Evolutionary conservation across 2,329 filamentous ascomycete genomes (phyloP).

Genomic region (Huntiella bhutanensis): DNA sequence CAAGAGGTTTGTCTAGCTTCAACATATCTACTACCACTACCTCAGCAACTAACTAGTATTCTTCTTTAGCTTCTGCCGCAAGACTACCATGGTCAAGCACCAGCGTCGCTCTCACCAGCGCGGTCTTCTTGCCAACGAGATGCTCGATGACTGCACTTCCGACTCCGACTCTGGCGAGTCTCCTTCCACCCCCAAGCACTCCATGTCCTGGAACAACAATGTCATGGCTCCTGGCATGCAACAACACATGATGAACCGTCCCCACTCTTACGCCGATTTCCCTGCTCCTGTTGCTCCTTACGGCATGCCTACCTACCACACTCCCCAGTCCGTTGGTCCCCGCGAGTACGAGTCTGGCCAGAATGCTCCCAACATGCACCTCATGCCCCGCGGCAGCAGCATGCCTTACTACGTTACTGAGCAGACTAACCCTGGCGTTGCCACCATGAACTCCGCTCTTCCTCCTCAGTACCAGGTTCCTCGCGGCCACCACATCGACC

Average conservation of each 20-base stretch:
- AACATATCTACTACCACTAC: too few species aligned
- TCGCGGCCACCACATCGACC: constrained; percentile 26
- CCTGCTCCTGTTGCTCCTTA: constrained; percentile 29
- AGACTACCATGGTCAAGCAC: constrained; percentile 53
- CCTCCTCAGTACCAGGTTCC: constrained; percentile 33
- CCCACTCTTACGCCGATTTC: constrained; percentile 36
- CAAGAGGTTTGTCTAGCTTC: constrained; percentile 31
- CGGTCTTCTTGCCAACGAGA: constrained; percentile 35
- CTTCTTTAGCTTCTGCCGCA: constrained; percentile 44
- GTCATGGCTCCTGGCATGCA: constrained; percentile 22
- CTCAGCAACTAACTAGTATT: constrained; percentile 11
- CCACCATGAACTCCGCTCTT: constrained; percentile 38
- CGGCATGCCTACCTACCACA: constrained; percentile 17
- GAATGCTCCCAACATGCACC: constrained; percentile 21
- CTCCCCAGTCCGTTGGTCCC: constrained; percentile 15
- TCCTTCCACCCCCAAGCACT: constrained; percentile 37
- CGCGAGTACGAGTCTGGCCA: constrained; percentile 26
- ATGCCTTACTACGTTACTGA: constrained; percentile 41
- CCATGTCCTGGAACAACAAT: constrained; percentile 31
- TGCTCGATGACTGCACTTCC: constrained; percentile 33
- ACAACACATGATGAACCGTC: constrained; percentile 27
- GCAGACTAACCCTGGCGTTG: constrained; percentile 41
- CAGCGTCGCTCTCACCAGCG: constrained; percentile 42
- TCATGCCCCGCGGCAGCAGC: constrained; percentile 30
- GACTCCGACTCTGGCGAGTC: constrained; percentile 40